These are phyloP conservation scores for Clarkia xantiana DNA, from an alignment of 345 rosid genomes.

Conservation along the genomic window DNA sequence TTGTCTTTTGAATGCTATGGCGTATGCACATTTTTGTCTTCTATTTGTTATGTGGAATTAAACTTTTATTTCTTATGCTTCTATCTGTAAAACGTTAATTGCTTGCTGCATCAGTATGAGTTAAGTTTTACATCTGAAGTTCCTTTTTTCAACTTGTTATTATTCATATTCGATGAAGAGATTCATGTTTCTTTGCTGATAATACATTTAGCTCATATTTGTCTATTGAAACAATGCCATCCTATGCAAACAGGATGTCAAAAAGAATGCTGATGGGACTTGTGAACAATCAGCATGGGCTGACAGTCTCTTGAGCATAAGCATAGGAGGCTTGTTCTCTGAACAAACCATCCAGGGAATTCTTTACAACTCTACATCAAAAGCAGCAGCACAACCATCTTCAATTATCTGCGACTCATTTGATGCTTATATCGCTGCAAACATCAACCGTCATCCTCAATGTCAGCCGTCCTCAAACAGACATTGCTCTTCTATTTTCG, in stretches of 20 bases:
- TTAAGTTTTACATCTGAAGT: no score
- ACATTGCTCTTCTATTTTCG: conserved; percentile 50
- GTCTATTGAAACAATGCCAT: conserved; percentile 12
- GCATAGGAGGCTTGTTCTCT: conserved; percentile 73
- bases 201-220: not conserved
- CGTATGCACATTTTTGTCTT: no score
- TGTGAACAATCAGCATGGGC: conserved; percentile 43
- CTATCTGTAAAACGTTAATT: no score
- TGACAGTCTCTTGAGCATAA: conserved; percentile 47
- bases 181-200: not conserved
- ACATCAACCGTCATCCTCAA: conserved; percentile 21
- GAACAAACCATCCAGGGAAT: conserved; percentile 62
- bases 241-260: conserved; percentile 32
- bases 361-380: conserved; percentile 13
- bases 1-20: no score
- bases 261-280: conserved; percentile 16
- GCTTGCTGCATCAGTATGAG: no score
- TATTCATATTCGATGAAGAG: not conserved
- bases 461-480: conserved; percentile 20
- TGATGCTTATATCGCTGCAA: conserved; percentile 48
- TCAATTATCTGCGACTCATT: conserved; percentile 54
- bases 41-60: no score
- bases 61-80: no score
- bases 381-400: conserved; percentile 32
- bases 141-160: no score